Base-by-base conservation (phyloP, 257 asterid species). In the Nicotiana tabacum region DNA sequence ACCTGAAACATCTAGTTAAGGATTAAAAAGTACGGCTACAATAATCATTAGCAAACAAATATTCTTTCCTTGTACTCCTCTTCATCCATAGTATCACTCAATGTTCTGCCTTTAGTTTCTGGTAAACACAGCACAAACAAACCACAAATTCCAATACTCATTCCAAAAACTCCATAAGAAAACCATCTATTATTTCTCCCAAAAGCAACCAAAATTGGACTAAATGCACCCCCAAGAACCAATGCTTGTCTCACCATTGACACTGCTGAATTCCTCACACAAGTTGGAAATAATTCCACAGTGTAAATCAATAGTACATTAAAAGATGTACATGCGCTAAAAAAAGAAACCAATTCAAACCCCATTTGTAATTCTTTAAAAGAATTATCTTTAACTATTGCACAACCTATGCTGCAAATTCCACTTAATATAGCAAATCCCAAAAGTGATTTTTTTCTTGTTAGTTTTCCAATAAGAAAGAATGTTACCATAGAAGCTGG, bases 261-360 rank as follows among this genome's bases (percentile, higher is more conserved):
- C 30, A 29, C 30, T 29, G 30, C 1, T 29, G 30, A 29, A 29
- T 29, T 29, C 30, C 30, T 29, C 30, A 29, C 30, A 29, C 30
- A 29, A 29, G 30, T 29, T 29, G 30, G 30, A 29, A 29, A 29
- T 29, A 29, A 29, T 29, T 29, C 30, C 30, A 29, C 30, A 29
- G 30, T 29, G 2, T 29, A 29, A 29, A 29, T 29, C 30, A 29
- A 29, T 29, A 29, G 2, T 29, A 29, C 87, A 46, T 89, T 86
- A 35, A 88, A 90, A 1, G 89, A 91, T 9, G 95, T 85, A 74
- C 91, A 89, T 0, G 93, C 94, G 68, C 91, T 58, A 77, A 86
- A 89, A 29, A 93, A 95, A 0, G 97, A 91, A 10, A 91, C 43
- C 46, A 93, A 51, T 30, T 93, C 98, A 37, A 95, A 60, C 77